Evolutionary conservation across 1,284 basidiomycete genomes (phyloP).

Genomic region (Cyathus olla): DNA sequence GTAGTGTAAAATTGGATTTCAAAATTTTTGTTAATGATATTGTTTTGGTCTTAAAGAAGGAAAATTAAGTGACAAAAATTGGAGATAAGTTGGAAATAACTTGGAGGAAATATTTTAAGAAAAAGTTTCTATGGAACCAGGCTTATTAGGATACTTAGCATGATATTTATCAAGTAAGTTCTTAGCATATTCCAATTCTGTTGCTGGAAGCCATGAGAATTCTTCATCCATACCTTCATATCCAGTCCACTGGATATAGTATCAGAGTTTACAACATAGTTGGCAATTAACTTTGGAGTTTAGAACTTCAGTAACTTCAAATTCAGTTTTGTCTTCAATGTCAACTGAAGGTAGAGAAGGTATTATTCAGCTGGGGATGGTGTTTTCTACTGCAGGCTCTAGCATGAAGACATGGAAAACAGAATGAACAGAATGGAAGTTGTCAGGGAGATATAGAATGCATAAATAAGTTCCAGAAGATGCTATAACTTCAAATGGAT

Average conservation of each 20-base stretch:
- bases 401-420: slow-evolving; percentile 45
- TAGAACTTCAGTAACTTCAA: slow-evolving; percentile 27
- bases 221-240: slow-evolving; percentile 27
- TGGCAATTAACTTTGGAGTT: too few relatives aligned
- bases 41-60: too few relatives aligned
- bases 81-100: too few relatives aligned
- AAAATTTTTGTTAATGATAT: too few relatives aligned
- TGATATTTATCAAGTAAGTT: too few relatives aligned
- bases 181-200: too few relatives aligned
- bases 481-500: slow-evolving; percentile 39
- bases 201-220: slow-evolving; percentile 16
- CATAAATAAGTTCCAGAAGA: slow-evolving; percentile 14
- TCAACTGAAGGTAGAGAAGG: slow-evolving; percentile 32
- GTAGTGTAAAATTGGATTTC: too few relatives aligned
- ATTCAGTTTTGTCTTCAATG: slow-evolving; percentile 25
- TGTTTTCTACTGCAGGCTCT: slow-evolving; percentile 20
- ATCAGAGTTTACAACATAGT: slow-evolving; percentile 11
- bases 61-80: too few relatives aligned
- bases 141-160: too few relatives aligned
- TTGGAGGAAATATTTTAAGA: too few relatives aligned
- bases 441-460: slow-evolving; percentile 7
- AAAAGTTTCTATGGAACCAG: too few relatives aligned
- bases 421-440: slow-evolving; percentile 11
- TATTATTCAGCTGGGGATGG: slow-evolving; percentile 18
- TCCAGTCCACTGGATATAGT: slow-evolving; percentile 21